Base-by-base conservation (phyloP, 352 stramenopile species). In the Pythium rhizo-oryzae region DNA sequence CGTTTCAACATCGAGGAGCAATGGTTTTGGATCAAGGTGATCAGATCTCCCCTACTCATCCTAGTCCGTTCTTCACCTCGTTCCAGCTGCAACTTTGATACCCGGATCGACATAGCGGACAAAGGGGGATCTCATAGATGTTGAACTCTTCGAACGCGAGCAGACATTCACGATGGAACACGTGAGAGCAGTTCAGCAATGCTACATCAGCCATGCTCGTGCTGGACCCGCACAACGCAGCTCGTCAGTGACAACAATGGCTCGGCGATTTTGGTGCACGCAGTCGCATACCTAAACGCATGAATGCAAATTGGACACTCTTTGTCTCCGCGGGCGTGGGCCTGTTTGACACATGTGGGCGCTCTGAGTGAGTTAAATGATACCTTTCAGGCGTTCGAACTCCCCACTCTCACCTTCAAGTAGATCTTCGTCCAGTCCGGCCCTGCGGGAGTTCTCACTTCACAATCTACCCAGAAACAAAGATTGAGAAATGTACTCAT, bases 261-360 rank as follows among this genome's bases (percentile, higher is more conserved):
- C 5, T 50, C 18, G 21, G 33, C 18, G 12, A 7, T 15, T 15
- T 8, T 39, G 21, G 28, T 30, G 16, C 15, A 8, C 11, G 23
- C 24, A 25, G 25, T 19, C 13, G 23, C 39, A 23, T 67, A 93
- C 85, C 74, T 73, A 69, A 94, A 88, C 1, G 72, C 37, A 59
- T 90, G 90, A 69, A 95, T 85, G 67, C 88, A 96, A 60, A 96
- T 96, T 19, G 88, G 80, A 30, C 88, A 96, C 57, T 96, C 88
- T 13, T 47, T 63, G 52, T 92, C 86, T 24, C 78, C 75, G 8
- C 84, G 77, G 5, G 53, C 64, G 13, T 65, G 65, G 2, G 83
- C 82, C 83, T 91, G 51, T 25, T 50, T 21, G 37, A 43, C 1
- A 2, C 13, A 39, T 16, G 8, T 39, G 47, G 25, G 5, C 33